Percentiles rank a stretch among this genome's conserved stretches.
Evolutionary conservation across 2,329 filamentous ascomycete genomes (phyloP).

Genomic region (Botryotinia narcissicola): DNA sequence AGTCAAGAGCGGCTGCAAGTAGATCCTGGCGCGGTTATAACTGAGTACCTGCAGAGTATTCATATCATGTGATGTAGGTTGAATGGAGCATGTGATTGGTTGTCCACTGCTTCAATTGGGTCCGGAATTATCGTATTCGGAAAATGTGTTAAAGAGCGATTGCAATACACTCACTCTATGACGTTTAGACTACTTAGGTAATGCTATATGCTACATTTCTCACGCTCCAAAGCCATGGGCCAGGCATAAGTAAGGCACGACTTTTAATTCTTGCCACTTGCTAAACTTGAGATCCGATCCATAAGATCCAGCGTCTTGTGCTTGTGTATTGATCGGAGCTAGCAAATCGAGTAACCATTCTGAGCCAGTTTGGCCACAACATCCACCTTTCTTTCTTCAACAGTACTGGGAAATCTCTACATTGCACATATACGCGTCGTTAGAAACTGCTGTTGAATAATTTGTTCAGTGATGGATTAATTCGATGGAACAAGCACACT

Average conservation of each 20-base stretch:
- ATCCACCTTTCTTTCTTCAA: background rate
- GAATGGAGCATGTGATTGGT: background rate
- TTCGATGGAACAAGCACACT: background rate
- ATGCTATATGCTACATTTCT: background rate
- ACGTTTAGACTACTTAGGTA: conserved; percentile 2
- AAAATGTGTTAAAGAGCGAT: background rate
- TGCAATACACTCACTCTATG: background rate
- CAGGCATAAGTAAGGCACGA: background rate
- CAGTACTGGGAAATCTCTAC: background rate
- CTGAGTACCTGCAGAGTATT: background rate
- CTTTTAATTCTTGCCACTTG: background rate
- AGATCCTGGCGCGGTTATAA: background rate
- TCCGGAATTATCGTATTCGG: conserved; percentile 4
- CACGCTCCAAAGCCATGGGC: background rate
- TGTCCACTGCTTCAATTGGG: background rate
- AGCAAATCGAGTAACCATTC: background rate
- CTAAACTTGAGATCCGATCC: conserved; percentile 1
- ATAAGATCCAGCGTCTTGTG: background rate
- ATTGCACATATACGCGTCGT: too few species aligned
- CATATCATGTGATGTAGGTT: background rate
- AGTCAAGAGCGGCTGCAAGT: background rate
- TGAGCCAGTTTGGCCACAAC: background rate
- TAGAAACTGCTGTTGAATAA: background rate
- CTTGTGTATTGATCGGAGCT: conserved; percentile 1
- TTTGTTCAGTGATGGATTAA: background rate